These are phyloP conservation scores for Deuterostichococcus epilithicus DNA, from an alignment of 139 green algal species.

Conservation along the genomic window DNA sequence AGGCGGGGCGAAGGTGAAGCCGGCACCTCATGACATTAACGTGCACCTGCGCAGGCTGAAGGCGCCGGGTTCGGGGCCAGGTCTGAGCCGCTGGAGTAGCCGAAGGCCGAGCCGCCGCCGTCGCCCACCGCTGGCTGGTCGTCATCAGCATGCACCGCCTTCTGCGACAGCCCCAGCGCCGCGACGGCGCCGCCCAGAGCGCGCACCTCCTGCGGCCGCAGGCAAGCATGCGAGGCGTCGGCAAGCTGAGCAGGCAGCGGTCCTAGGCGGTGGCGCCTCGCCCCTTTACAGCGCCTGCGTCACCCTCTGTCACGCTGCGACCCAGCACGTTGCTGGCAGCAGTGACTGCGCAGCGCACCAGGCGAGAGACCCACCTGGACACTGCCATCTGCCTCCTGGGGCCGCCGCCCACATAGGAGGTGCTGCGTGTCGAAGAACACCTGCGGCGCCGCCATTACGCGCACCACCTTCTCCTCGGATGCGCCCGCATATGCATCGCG, in stretches of 20 bases:
- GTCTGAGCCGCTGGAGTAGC: slow-evolving; percentile 74
- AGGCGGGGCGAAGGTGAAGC: too few relatives aligned
- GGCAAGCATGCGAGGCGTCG: background rate
- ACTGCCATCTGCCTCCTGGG: background rate
- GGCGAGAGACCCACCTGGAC: too few relatives aligned
- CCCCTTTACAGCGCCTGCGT: too few relatives aligned
- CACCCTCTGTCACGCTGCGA: too few relatives aligned
- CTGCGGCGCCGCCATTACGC: slow-evolving; percentile 83
- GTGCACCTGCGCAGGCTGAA: slow-evolving; percentile 26
- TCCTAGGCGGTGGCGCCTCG: too few relatives aligned
- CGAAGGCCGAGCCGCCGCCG: slow-evolving; percentile 15
- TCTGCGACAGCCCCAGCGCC: slow-evolving; percentile 93
- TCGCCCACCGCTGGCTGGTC: background rate
- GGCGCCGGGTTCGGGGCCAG: slow-evolving; percentile 67
- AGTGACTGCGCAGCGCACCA: too few relatives aligned
- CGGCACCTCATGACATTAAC: too few relatives aligned
- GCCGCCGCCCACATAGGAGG: background rate
- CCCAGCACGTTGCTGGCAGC: too few relatives aligned
- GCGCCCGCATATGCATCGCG: slow-evolving; percentile 60
- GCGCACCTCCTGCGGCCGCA: background rate
- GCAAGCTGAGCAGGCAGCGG: too few relatives aligned
- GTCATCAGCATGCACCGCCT: slow-evolving; percentile 58
- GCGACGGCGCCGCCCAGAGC: slow-evolving; percentile 69
- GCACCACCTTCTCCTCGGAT: slow-evolving; percentile 94
- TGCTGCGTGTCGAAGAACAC: slow-evolving; percentile 57